Base-by-base conservation (phyloP, 2,329 filamentous ascomycete genomes). In the Aureobasidium sp. region DNA sequence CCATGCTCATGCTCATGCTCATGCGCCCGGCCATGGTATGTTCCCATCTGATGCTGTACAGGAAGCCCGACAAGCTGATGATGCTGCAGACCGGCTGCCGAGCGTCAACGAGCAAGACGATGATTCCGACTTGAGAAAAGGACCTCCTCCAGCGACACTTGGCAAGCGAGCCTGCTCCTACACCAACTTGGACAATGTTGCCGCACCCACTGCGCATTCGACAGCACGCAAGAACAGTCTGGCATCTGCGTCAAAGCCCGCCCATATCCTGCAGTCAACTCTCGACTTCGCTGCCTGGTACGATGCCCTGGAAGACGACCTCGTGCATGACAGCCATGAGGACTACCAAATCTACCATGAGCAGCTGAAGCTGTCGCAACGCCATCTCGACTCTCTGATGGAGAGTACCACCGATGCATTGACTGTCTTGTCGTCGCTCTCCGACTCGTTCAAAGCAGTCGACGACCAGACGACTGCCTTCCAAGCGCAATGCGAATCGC, bases 391-490 rank as follows among this genome's bases (percentile, higher is more conserved):
- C 58, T 80, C 80, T 35, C 77, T 98, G 12, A 78, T 96, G 21
- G 74, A 79, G 24, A 88, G 90, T 65, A 90, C 91, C 1, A 81
- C 87, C 52, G 79, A 79, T 16, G 86, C 90, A 0, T 76, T 98
- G 34, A 77, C 83, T 38, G 76, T 94, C 16, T 77, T 98, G 24
- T 84, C 86, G 14, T 83, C 80, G 0, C 77, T 98, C 14, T 90
- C 90, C 12, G 81, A 85, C 61, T 91, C 90, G 4, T 98, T 98
- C 72, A 84, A 85, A 60, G 77, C 85, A 0, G 91, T 98, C 44
- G 90, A 96, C 62, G 76, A 80, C 8, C 91, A 97, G 71, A 98
- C 93, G 0, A 88, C 86, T n/a, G 85, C 86, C 12, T 97, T 98
- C 72, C 88, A 90, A 66, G 82, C 85, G 41, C 90, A 95, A 69